Percentiles rank a stretch among this genome's conserved stretches.
Evolutionary conservation across 805 yeast species (phyloP).

Genomic region (Candida incommunis): DNA sequence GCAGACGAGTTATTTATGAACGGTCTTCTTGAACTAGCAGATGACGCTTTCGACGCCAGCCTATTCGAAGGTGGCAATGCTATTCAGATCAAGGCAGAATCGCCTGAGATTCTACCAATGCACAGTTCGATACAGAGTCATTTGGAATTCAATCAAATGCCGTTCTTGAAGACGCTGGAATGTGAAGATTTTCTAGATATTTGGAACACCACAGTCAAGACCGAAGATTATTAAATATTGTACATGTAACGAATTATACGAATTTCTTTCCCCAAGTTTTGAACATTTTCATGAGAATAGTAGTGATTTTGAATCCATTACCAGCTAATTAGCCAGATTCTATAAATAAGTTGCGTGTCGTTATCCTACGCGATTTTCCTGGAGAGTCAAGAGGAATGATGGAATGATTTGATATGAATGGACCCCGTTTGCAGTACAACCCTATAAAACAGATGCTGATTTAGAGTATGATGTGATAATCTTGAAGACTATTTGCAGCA

Average conservation of each 20-base stretch:
- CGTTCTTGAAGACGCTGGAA: background rate
- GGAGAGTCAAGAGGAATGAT: too few relatives aligned
- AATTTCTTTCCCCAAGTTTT: too few relatives aligned
- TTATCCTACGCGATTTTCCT: too few relatives aligned
- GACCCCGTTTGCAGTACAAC: background rate
- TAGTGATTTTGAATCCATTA: too few relatives aligned
- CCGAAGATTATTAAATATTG: background rate
- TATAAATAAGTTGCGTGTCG: too few relatives aligned
- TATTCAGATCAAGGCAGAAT: background rate
- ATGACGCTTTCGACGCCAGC: background rate
- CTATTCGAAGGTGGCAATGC: background rate
- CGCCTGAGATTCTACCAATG: background rate
- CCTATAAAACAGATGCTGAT: conserved; percentile 20
- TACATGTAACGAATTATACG: background rate
- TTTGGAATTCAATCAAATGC: background rate
- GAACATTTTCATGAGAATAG: too few relatives aligned
- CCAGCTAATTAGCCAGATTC: too few relatives aligned
- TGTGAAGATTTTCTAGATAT: conserved; percentile 1
- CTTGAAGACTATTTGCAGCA: conserved; percentile 52
- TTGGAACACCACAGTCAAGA: conserved; percentile 1
- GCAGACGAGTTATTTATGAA: conserved; percentile 1
- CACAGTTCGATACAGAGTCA: background rate
- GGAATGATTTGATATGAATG: too few relatives aligned
- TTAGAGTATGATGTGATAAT: conserved; percentile 54
- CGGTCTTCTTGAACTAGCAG: background rate